Percentiles rank a stretch among this genome's conserved stretches.
These are phyloP conservation scores for Diaporthe eres DNA, from an alignment of 2,329 filamentous ascomycete genomes.

Conservation along the genomic window DNA sequence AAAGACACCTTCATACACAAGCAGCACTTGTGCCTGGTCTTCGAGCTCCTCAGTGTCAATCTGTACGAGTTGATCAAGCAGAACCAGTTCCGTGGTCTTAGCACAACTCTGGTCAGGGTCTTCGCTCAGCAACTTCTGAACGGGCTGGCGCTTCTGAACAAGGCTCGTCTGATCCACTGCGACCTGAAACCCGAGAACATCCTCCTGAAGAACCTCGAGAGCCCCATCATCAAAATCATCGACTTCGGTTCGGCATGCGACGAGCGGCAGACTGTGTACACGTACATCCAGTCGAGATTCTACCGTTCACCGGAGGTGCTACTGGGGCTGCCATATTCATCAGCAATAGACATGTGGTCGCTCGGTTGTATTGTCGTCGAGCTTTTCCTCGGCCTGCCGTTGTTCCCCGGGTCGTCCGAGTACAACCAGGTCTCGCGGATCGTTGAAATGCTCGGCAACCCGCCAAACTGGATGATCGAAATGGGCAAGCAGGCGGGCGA, in stretches of 20 bases:
- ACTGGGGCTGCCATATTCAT: constrained; percentile 96
- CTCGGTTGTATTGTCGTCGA: constrained; percentile 98
- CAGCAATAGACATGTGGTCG: constrained; percentile 99
- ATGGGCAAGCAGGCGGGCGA: constrained; percentile 98
- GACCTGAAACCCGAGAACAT: constrained; percentile 99
- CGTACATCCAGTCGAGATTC: constrained; percentile 98
- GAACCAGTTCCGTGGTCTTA: constrained; percentile 97
- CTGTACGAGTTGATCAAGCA: constrained; percentile 99
- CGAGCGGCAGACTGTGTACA: constrained; percentile 98
- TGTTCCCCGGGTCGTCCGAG: constrained; percentile 97
- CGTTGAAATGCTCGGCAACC: constrained; percentile 96
- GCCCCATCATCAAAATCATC: constrained; percentile 99
- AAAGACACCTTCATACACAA: constrained; percentile 99
- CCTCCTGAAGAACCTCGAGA: constrained; percentile 96
- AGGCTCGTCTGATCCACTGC: constrained; percentile 96
- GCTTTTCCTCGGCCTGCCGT: constrained; percentile 91
- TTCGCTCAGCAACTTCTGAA: constrained; percentile 98
- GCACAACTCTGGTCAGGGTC: constrained; percentile 95
- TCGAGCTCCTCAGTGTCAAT: constrained; percentile 96
- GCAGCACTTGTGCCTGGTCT: constrained; percentile 96
- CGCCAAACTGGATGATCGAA: constrained; percentile 98
- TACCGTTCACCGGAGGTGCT: constrained; percentile 97
- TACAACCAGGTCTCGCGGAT: constrained; percentile 99
- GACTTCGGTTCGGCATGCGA: constrained; percentile 99
- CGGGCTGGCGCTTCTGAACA: constrained; percentile 91